Percentiles rank a stretch among this genome's conserved stretches.
phyloP scores from a whole-genome alignment of 78 protist species.

The Tieghemostelium lacteum region DNA sequence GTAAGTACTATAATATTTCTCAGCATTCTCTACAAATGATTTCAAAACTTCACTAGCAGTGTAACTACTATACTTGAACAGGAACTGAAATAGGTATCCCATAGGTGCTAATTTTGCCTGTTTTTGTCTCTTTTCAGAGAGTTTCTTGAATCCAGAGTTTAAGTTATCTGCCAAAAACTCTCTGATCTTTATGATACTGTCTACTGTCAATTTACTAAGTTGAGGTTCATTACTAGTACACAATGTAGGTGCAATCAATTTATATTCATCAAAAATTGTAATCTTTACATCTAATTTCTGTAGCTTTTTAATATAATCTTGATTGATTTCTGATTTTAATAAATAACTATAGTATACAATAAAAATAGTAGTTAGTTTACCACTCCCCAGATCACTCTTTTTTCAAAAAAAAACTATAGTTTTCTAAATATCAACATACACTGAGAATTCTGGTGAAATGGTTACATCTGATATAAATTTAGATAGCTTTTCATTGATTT shows the following conservation, averaged over 20 bases:
- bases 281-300: constrained; percentile 50
- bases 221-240: constrained; percentile 63
- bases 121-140: constrained; percentile 24
- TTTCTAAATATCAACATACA: too few species aligned
- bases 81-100: constrained; percentile 61
- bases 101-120: constrained; percentile 17
- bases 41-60: constrained; percentile 37
- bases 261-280: constrained; percentile 65
- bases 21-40: constrained; percentile 40
- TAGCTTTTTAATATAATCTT: constrained; percentile 19
- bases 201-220: constrained; percentile 61
- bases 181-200: constrained; percentile 56
- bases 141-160: constrained; percentile 38
- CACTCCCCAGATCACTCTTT: too few species aligned
- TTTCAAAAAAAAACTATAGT: too few species aligned
- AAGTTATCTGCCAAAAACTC: constrained; percentile 16
- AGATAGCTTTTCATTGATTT: constrained; percentile 17
- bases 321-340: constrained; percentile 42
- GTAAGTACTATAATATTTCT: constrained; percentile 34
- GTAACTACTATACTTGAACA: constrained; percentile 37
- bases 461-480: constrained; percentile 38
- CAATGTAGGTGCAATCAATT: constrained; percentile 28
- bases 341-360: constrained; percentile 10
- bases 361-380: too few species aligned
- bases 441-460: constrained; percentile 14